Base-by-base conservation (phyloP, 257 asterid species). In the Gynochthodes officinalis region DNA sequence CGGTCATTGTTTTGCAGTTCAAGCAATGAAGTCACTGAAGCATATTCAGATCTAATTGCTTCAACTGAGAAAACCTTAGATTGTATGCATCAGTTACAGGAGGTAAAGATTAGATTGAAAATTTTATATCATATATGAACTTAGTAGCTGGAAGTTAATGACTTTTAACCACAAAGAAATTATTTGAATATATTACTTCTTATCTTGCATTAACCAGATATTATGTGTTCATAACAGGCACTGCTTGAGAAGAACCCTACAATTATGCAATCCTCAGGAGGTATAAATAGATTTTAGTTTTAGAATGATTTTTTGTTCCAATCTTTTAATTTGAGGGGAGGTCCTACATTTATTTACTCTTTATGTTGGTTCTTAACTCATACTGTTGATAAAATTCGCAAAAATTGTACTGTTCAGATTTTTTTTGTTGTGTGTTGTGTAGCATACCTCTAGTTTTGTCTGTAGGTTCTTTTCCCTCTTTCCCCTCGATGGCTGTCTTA, bases 21-120 rank as follows among this genome's bases (percentile, higher is more conserved):
- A 33, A 87, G 83, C 66, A 75, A 70, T 61, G 85, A 53, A 28
- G 87, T 88, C 61, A 54, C 80, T 70, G 93, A 89, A 70, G 97
- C 97, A 69, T 94, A 91, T 83, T 86, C 91, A 16, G 89, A 84
- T 81, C 81, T 94, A 70, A 64, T 91, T 70, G 80, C 80, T 59
- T 89, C 98, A 50, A 88, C 97, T 59, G 86, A 83, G 79, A 86
- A 89, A 81, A 87, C 95, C 23, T 86, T 91, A 86, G 88, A 83
- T 77, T 87, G 90, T 77, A 83, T 94, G 67, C 76, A 84, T 64
- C 90, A 87, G 72, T 81, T 94, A 68, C 97, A 94, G 80, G 89
- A 91, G 98, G 98, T 94, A 66, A 54, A 28, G 11, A 9, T 10
- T 18, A 48, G 28, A 23, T 21, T 30, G 21, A 46, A 48, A 33